These are phyloP conservation scores for Helicostylum pulchrum DNA, from an alignment of 192 early-diverging fungal genomes.

Conservation along the genomic window DNA sequence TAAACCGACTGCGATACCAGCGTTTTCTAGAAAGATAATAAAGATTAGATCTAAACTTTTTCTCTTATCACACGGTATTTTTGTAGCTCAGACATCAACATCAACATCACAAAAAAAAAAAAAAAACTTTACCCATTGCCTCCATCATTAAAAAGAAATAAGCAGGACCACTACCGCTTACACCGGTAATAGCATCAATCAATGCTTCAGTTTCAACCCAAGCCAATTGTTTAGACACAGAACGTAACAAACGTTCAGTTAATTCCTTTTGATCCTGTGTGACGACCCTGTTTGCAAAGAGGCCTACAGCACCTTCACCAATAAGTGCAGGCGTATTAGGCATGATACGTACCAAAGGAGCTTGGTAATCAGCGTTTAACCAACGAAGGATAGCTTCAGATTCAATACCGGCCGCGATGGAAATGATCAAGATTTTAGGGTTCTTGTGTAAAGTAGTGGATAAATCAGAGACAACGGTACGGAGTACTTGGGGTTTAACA, in stretches of 20 bases:
- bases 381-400: slow-evolving; percentile 71
- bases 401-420: slow-evolving; percentile 88
- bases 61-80: not conserved
- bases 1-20: slow-evolving; percentile 73
- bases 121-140: slow-evolving; percentile 49
- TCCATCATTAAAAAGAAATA: slow-evolving; percentile 95
- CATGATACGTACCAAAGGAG: slow-evolving; percentile 79
- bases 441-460: slow-evolving; percentile 44
- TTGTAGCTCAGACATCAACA: not conserved
- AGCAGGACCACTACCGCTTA: slow-evolving; percentile 93
- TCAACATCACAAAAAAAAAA: too few species aligned
- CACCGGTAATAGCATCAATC: slow-evolving; percentile 84
- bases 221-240: slow-evolving; percentile 73
- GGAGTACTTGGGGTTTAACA: slow-evolving; percentile 90
- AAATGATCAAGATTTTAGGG: slow-evolving; percentile 63
- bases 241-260: slow-evolving; percentile 66
- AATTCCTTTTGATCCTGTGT: slow-evolving; percentile 56
- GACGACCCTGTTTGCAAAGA: slow-evolving; percentile 67
- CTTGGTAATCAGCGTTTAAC: slow-evolving; percentile 39
- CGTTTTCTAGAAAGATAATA: slow-evolving; percentile 44
- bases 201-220: slow-evolving; percentile 78
- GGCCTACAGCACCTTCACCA: slow-evolving; percentile 81
- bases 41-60: not conserved
- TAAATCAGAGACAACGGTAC: slow-evolving; percentile 55
- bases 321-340: slow-evolving; percentile 93